phyloP scores from a whole-genome alignment of 257 asterid genomes.

The Buddleja alternifolia region DNA sequence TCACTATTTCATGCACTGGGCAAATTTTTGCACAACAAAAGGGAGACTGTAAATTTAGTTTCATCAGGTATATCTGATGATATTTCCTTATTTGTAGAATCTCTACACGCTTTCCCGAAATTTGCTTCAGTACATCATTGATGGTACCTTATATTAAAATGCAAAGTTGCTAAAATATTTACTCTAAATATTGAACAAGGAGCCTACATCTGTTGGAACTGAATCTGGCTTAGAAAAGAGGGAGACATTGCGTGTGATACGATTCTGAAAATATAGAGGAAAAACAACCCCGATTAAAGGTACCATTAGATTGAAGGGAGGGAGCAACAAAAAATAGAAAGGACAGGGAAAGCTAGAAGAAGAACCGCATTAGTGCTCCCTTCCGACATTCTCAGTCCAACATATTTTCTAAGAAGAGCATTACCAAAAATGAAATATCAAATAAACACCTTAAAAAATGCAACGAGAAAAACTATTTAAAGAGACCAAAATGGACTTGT shows the following conservation, averaged over 20 bases:
- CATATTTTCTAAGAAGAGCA: no score
- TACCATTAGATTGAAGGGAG: not conserved
- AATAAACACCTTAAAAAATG: no score
- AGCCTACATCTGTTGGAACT: not conserved
- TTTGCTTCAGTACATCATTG: conserved; percentile 15
- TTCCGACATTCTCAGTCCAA: no score
- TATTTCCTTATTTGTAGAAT: conserved; percentile 12
- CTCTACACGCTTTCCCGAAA: conserved; percentile 12
- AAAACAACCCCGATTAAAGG: not conserved
- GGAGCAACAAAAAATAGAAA: no score
- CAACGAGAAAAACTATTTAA: no score
- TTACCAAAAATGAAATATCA: no score
- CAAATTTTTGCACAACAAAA: conserved; percentile 93
- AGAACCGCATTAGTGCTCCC: no score
- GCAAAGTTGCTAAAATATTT: conserved; percentile 9
- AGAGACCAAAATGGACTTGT: no score
- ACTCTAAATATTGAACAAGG: not conserved
- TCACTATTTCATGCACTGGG: conserved; percentile 94
- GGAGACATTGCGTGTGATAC: not conserved
- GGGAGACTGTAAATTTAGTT: conserved; percentile 53
- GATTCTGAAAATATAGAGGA: not conserved
- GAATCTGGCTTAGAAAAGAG: not conserved
- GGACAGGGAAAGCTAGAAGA: no score
- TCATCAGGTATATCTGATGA: conserved; percentile 53
- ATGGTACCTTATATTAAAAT: conserved; percentile 24